Percentiles rank a stretch among this genome's conserved stretches.
These are phyloP conservation scores for Huntiella decipiens DNA, from an alignment of 2,329 filamentous ascomycete genomes.

Conservation along the genomic window DNA sequence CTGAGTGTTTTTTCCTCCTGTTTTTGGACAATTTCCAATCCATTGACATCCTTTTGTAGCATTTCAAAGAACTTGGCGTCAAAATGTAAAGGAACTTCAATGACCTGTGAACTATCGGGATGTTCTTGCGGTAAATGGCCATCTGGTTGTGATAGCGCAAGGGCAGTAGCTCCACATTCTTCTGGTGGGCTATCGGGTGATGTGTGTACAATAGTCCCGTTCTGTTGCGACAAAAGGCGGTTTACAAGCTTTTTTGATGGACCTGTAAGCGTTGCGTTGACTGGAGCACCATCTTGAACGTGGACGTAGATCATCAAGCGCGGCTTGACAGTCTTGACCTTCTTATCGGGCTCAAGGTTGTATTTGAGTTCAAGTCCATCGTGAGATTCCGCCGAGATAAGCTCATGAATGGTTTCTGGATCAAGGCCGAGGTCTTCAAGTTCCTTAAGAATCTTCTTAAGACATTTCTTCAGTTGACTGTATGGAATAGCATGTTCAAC, in stretches of 20 bases:
- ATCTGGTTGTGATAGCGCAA: background rate
- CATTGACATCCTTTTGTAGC: constrained; percentile 50
- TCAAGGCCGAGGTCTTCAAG: constrained; percentile 53
- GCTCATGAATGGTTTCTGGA: constrained; percentile 45
- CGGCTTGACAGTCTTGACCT: constrained; percentile 36
- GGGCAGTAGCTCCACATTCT: background rate
- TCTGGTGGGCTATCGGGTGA: background rate
- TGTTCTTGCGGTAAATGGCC: background rate
- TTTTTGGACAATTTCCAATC: constrained; percentile 48
- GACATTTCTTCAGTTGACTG: constrained; percentile 69
- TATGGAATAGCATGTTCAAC: constrained; percentile 65
- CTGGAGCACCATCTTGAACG: constrained; percentile 42
- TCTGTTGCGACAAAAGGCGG: constrained; percentile 23
- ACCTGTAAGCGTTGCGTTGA: constrained; percentile 49
- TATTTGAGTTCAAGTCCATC: constrained; percentile 32
- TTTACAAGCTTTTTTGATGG: constrained; percentile 45
- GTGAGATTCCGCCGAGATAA: constrained; percentile 34
- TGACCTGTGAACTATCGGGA: constrained; percentile 3
- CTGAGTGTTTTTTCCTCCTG: constrained; percentile 46
- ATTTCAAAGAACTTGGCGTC: constrained; percentile 66
- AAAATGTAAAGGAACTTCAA: constrained; percentile 62
- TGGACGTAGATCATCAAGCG: constrained; percentile 53
- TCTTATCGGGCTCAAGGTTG: constrained; percentile 29
- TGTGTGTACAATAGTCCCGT: background rate
- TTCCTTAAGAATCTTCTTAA: constrained; percentile 61